phyloP scores from a whole-genome alignment of 306 rosid genomes.

The Ziziphus jujuba region DNA sequence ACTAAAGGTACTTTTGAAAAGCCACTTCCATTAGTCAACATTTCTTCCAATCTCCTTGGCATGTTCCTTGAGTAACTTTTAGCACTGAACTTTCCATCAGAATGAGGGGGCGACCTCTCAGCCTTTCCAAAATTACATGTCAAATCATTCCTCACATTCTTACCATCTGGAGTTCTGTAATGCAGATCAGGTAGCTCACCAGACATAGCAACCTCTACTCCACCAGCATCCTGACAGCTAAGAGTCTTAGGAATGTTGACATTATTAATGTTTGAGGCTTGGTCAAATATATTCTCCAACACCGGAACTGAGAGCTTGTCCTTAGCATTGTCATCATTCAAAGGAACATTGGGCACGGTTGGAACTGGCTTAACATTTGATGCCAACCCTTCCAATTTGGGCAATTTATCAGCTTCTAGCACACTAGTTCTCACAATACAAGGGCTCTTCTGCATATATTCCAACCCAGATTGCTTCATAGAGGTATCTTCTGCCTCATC shows the following conservation, averaged over 20 bases:
- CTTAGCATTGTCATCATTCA: conserved; percentile 12
- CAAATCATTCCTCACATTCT: conserved; percentile 28
- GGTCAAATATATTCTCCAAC: conserved; percentile 8
- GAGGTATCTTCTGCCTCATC: conserved; percentile 58
- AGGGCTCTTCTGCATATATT: conserved; percentile 43
- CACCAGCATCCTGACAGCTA: conserved; percentile 33
- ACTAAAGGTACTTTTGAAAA: conserved; percentile 25
- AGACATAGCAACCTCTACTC: conserved; percentile 19
- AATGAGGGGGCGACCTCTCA: conserved; percentile 32
- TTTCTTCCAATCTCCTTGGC: conserved; percentile 41
- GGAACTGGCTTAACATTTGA: conserved; percentile 30
- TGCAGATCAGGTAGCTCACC: conserved; percentile 25
- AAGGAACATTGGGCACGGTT: conserved; percentile 23
- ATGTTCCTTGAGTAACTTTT: conserved; percentile 42
- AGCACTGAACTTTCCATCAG: conserved; percentile 36
- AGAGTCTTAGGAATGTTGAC: conserved; percentile 18
- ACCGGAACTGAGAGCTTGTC: neutral
- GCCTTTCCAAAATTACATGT: conserved; percentile 38
- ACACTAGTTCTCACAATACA: conserved; percentile 30
- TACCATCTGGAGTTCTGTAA: conserved; percentile 28
- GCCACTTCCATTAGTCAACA: conserved; percentile 32
- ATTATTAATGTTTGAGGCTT: conserved; percentile 28
- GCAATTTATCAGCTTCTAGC: conserved; percentile 26
- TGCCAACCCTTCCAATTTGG: conserved; percentile 29
- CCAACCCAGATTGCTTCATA: conserved; percentile 40